Conservation (phyloP, 2,329 filamentous ascomycete genomes). For the Colletotrichum sp. region DNA sequence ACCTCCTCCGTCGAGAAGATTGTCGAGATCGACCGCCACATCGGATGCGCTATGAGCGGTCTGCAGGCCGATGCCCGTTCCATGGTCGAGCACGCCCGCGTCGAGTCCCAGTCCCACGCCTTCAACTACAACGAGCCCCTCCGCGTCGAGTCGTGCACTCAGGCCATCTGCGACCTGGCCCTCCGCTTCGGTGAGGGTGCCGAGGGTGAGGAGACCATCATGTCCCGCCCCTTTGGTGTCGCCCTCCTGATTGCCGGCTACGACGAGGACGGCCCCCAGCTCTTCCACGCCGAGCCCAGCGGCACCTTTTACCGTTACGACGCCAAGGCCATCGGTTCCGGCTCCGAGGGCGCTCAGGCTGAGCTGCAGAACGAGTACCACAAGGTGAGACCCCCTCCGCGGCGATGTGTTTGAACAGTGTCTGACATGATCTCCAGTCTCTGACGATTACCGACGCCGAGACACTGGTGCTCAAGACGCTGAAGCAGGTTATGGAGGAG, state of each 20-base stretch:
- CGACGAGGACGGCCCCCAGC: constrained; percentile 94
- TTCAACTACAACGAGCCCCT: constrained; percentile 98
- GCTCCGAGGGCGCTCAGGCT: constrained; percentile 95
- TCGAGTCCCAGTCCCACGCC: constrained; percentile 95
- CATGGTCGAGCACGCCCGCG: constrained; percentile 97
- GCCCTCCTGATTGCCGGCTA: constrained; percentile 95
- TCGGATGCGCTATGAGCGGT: constrained; percentile 98
- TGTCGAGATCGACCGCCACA: constrained; percentile 98
- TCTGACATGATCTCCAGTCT: constrained; percentile 57
- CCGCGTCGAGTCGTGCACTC: constrained; percentile 95
- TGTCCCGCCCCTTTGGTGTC: constrained; percentile 96
- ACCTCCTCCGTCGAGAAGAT: constrained; percentile 99
- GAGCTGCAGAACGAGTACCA: constrained; percentile 99
- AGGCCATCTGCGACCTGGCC: constrained; percentile 97
- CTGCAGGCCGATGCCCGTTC: constrained; percentile 96
- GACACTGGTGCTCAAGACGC: constrained; percentile 92
- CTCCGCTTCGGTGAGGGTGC: constrained; percentile 96
- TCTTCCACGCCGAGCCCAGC: constrained; percentile 98
- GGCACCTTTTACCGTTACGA: constrained; percentile 99
- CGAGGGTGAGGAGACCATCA: constrained; percentile 97
- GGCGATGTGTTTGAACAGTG: not conserved
- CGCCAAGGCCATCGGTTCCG: constrained; percentile 97
- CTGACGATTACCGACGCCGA: constrained; percentile 92
- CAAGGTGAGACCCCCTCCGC: constrained; percentile 59
- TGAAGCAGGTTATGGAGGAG: constrained; percentile 99